Percentiles rank a stretch among this genome's conserved stretches.
Evolutionary conservation across 2,329 filamentous ascomycete species (phyloP).

Genomic region (Colletotrichum musicola): DNA sequence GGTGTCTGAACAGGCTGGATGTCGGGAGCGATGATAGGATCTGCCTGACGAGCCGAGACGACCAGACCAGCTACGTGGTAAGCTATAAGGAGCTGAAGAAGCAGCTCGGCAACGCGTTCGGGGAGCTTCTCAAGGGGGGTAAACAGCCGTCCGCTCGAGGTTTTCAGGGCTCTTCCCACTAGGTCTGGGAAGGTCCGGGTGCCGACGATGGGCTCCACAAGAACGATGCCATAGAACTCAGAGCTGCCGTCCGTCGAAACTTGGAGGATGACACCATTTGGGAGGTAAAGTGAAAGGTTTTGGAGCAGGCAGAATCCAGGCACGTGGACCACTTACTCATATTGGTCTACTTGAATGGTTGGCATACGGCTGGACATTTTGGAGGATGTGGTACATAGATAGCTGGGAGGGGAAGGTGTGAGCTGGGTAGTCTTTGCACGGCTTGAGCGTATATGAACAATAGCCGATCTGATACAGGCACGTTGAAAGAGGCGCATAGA

Average conservation of each 20-base stretch:
- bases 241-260: neutral
- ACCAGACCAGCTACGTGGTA: constrained; percentile 89
- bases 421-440: neutral
- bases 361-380: constrained; percentile 10
- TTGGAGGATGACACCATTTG: neutral
- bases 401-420: neutral
- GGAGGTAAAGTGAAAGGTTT: neutral
- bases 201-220: neutral
- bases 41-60: constrained; percentile 87
- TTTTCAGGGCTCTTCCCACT: constrained; percentile 46
- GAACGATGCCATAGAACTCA: neutral
- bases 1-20: constrained; percentile 91
- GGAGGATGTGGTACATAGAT: neutral
- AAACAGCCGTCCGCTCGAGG: constrained; percentile 49
- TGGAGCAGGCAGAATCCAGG: neutral
- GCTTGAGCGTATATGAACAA: constrained; percentile 4
- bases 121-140: constrained; percentile 66
- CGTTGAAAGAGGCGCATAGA: constrained; percentile 13
- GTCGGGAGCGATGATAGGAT: constrained; percentile 89
- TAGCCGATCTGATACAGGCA: neutral
- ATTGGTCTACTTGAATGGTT: constrained; percentile 18
- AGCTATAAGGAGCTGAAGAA: constrained; percentile 90
- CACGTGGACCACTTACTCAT: neutral
- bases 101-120: constrained; percentile 69
- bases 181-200: constrained; percentile 26